phyloP scores from a whole-genome alignment of 2,329 filamentous ascomycete species.

The Neopestalotiopsis clavispora region DNA sequence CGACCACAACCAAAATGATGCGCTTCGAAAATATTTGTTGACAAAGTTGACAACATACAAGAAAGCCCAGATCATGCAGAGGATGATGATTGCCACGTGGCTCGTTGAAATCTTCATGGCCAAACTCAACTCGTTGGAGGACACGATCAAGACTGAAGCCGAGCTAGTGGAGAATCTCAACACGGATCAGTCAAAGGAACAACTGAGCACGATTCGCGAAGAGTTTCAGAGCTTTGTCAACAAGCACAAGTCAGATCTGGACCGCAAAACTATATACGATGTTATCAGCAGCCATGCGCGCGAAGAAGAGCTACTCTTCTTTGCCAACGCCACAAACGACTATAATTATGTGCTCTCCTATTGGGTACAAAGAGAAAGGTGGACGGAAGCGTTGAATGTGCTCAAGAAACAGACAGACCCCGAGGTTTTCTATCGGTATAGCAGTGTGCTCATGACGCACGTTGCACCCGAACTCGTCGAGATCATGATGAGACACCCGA shows the following conservation, averaged over 20 bases:
- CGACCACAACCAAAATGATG: conserved; percentile 88
- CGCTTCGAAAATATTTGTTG: conserved; percentile 85
- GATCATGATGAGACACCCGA: conserved; percentile 88
- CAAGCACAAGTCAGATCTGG: conserved; percentile 85
- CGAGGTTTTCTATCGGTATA: conserved; percentile 95
- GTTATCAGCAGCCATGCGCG: conserved; percentile 94
- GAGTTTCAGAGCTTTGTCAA: conserved; percentile 90
- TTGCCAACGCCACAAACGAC: conserved; percentile 86
- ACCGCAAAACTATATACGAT: conserved; percentile 91
- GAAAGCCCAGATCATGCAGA: conserved; percentile 86
- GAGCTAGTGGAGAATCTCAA: conserved; percentile 77
- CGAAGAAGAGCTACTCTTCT: conserved; percentile 90
- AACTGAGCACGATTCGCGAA: conserved; percentile 71
- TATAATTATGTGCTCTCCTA: conserved; percentile 95
- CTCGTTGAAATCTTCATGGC: conserved; percentile 96
- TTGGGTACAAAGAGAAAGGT: conserved; percentile 95
- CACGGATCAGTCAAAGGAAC: conserved; percentile 71
- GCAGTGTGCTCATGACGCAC: conserved; percentile 94
- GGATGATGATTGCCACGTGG: conserved; percentile 95
- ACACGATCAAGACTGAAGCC: conserved; percentile 88
- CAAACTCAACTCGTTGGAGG: conserved; percentile 91
- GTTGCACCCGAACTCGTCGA: conserved; percentile 87
- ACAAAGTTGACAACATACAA: conserved; percentile 84
- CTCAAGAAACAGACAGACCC: conserved; percentile 92
- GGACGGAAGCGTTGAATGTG: conserved; percentile 84